Conservation (phyloP, 345 rosid species). For the Stellera chamaejasme region DNA sequence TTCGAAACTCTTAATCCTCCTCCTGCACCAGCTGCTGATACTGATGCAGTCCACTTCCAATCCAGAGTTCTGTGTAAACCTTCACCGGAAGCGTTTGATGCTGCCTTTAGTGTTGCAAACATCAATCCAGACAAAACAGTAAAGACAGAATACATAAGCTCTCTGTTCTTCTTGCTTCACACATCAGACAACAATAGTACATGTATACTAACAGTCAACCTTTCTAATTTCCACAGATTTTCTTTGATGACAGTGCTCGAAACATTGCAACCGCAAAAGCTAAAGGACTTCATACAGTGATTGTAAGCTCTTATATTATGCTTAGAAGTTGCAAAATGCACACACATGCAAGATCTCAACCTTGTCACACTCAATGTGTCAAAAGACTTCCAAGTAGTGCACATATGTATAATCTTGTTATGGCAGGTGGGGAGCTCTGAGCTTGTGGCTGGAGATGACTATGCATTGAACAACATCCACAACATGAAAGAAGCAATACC, state of each 20-base stretch:
- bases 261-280: conserved; percentile 70
- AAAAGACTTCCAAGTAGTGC: neutral
- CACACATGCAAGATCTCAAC: too few species aligned
- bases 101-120: conserved; percentile 46
- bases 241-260: conserved; percentile 74
- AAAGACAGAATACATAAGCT: conserved; percentile 1
- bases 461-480: conserved; percentile 61
- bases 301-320: conserved; percentile 26
- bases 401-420: neutral
- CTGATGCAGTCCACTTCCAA: conserved; percentile 15
- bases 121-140: conserved; percentile 66
- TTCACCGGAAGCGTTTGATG: conserved; percentile 43
- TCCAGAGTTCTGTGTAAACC: conserved; percentile 52
- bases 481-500: conserved; percentile 74
- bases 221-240: conserved; percentile 31
- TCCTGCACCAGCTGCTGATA: conserved; percentile 7
- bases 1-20: conserved; percentile 61
- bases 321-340: too few species aligned
- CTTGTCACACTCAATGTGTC: too few species aligned
- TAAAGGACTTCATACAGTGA: conserved; percentile 58
- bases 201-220: neutral
- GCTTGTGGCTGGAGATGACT: conserved; percentile 61
- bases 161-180: neutral
- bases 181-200: neutral
- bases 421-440: conserved; percentile 57